Evolutionary conservation across 345 rosid species (phyloP).

Genomic region (Hibiscus trionum): DNA sequence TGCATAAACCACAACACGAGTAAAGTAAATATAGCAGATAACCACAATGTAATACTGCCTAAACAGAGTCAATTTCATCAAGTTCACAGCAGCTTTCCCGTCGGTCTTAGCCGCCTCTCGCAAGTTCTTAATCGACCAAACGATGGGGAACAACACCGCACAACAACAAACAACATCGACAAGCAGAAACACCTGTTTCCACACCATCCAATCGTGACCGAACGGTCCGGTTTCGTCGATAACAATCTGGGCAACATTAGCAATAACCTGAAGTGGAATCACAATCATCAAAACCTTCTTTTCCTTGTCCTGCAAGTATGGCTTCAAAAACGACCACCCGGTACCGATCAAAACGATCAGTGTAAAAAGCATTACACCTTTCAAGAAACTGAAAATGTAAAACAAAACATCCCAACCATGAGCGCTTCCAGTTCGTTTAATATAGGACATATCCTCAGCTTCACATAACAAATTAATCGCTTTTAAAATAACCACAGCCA

Average conservation of each 20-base stretch:
- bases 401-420: slow-evolving; percentile 97
- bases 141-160: slow-evolving; percentile 89
- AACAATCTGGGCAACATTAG: slow-evolving; percentile 87
- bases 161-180: slow-evolving; percentile 96
- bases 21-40: slow-evolving; percentile 90
- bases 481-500: slow-evolving; percentile 67
- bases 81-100: slow-evolving; percentile 90
- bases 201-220: slow-evolving; percentile 71
- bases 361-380: slow-evolving; percentile 82
- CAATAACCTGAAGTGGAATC: slow-evolving; percentile 89
- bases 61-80: slow-evolving; percentile 83
- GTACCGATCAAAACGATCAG: slow-evolving; percentile 91
- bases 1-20: slow-evolving; percentile 82
- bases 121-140: slow-evolving; percentile 94
- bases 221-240: slow-evolving; percentile 80
- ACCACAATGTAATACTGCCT: slow-evolving; percentile 96
- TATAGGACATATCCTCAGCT: slow-evolving; percentile 84
- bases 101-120: slow-evolving; percentile 91
- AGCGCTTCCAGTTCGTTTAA: slow-evolving; percentile 86
- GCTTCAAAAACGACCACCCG: slow-evolving; percentile 96
- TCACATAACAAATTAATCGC: slow-evolving; percentile 67
- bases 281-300: slow-evolving; percentile 94
- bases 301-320: slow-evolving; percentile 92
- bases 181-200: slow-evolving; percentile 85
- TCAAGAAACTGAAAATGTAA: slow-evolving; percentile 85